Evolutionary conservation across 2,329 filamentous ascomycete genomes (phyloP).

Genomic region (Neophaeococcomyces mojaviensis): DNA sequence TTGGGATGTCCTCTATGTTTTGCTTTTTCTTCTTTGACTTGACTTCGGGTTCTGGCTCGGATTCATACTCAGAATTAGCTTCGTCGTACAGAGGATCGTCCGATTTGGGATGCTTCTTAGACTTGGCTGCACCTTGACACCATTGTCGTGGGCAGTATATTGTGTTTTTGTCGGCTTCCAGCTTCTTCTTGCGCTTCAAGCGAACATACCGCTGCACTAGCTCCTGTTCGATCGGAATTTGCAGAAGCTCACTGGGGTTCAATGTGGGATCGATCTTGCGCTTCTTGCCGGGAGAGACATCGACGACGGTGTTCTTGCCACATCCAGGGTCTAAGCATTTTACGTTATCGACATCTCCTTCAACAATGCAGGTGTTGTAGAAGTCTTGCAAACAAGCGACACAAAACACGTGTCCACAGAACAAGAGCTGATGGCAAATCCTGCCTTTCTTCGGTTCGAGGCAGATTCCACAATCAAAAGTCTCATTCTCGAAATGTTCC

Average conservation of each 20-base stretch:
- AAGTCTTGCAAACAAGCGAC: constrained; percentile 79
- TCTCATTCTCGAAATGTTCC: constrained; percentile 70
- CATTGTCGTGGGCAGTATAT: constrained; percentile 87
- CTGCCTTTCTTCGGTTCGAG: constrained; percentile 85
- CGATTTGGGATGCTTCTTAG: constrained; percentile 65
- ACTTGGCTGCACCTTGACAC: constrained; percentile 83
- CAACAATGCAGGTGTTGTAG: constrained; percentile 78
- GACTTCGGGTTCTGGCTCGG: constrained; percentile 16
- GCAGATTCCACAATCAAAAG: constrained; percentile 82
- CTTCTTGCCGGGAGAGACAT: constrained; percentile 33
- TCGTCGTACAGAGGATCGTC: constrained; percentile 56
- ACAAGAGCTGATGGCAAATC: constrained; percentile 70
- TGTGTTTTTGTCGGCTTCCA: constrained; percentile 85
- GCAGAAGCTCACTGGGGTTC: constrained; percentile 74
- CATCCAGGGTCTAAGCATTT: constrained; percentile 76
- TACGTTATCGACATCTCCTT: constrained; percentile 72
- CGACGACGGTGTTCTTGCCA: constrained; percentile 43
- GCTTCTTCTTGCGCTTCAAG: constrained; percentile 83
- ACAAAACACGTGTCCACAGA: constrained; percentile 90
- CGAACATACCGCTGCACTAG: constrained; percentile 78
- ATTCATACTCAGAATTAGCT: constrained; percentile 23
- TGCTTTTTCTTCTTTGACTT: constrained; percentile 32
- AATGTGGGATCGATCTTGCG: constrained; percentile 60
- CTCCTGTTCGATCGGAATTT: constrained; percentile 64
- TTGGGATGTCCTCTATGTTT: constrained; percentile 37